Evolutionary conservation across 2,329 filamentous ascomycete species (phyloP), one percentile per base, ranked within the genome.

Genomic region (Ciborinia camelliae): DNA sequence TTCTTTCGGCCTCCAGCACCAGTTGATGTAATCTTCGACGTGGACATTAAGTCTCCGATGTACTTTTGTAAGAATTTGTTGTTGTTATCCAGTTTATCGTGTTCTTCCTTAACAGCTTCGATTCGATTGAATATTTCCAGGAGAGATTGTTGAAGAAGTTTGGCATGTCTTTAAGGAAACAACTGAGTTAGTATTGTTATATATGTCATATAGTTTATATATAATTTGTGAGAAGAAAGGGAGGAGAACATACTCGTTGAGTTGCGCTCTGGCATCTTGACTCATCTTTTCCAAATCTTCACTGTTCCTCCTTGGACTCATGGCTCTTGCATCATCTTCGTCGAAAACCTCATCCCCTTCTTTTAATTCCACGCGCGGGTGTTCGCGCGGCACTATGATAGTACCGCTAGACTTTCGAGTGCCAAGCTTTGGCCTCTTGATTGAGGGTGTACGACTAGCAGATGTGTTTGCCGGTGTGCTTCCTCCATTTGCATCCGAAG

Each of bases 51-150:
- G 74, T 97, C 94, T 69, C 94, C 94, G 73, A 98, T 98, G 76
- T 98, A 98, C 77, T 97, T 97, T 77, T 98, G 94, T 55, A 99
- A 80, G 75, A 98, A 97, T 74, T 92, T 94, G 82, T 99, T 99
- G 77, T 97, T 93, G 77, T 85, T 95, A 77, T 98, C 93, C 63
- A 99, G 86, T 78, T 97, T 97, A 79, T 97, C 92, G 75, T 99
- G 93, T 75, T 98, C 94, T 71, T 90, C 89, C 77, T 92, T 91
- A 69, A 98, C 93, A 37, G 91, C 91, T 75, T 99, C 95, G 76
- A 98, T 96, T 60, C 92, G 90, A 77, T 97, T 91, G 70, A 97
- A 92, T 51, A 98, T 90, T 68, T 90, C 91, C 67, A 96, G 83
- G 41, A 99, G 86, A 35, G 92, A 96, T 62, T 92, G 91, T 78